phyloP scores from a whole-genome alignment of 208 protist species.

The Trypanosoma cruzi region DNA sequence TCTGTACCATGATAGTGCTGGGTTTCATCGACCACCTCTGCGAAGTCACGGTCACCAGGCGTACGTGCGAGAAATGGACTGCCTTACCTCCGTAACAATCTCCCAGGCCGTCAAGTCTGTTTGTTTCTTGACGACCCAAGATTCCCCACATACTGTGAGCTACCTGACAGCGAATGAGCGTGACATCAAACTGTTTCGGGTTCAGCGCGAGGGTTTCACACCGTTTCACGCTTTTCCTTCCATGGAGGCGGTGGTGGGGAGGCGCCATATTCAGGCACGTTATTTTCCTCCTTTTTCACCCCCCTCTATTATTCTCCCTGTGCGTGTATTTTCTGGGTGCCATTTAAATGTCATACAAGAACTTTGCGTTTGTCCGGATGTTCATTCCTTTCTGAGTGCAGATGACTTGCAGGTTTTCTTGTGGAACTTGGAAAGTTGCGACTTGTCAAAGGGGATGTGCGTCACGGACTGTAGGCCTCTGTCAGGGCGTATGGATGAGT shows the following conservation, averaged over 20 bases:
- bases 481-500: constrained; percentile 73
- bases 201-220: constrained; percentile 78
- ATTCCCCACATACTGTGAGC: constrained; percentile 79
- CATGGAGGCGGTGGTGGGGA: constrained; percentile 64
- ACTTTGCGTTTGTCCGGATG: constrained; percentile 75
- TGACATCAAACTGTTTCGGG: constrained; percentile 87
- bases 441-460: constrained; percentile 70
- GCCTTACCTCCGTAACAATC: constrained; percentile 79
- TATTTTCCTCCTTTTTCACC: constrained; percentile 70
- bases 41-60: constrained; percentile 84
- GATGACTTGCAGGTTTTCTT: constrained; percentile 91
- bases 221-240: constrained; percentile 71
- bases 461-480: constrained; percentile 70
- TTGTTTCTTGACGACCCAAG: constrained; percentile 56
- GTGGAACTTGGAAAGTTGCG: constrained; percentile 80
- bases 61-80: constrained; percentile 83
- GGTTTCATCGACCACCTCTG: constrained; percentile 51
- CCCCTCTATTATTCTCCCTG: constrained; percentile 62
- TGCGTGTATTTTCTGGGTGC: constrained; percentile 74
- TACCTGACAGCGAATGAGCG: constrained; percentile 89
- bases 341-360: constrained; percentile 71
- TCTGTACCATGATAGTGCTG: constrained; percentile 38
- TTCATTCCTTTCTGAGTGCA: constrained; percentile 82
- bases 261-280: constrained; percentile 44
- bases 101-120: constrained; percentile 79